Conservation (phyloP, 2,329 filamentous ascomycete species). For the Fusarium gaditjirri region DNA sequence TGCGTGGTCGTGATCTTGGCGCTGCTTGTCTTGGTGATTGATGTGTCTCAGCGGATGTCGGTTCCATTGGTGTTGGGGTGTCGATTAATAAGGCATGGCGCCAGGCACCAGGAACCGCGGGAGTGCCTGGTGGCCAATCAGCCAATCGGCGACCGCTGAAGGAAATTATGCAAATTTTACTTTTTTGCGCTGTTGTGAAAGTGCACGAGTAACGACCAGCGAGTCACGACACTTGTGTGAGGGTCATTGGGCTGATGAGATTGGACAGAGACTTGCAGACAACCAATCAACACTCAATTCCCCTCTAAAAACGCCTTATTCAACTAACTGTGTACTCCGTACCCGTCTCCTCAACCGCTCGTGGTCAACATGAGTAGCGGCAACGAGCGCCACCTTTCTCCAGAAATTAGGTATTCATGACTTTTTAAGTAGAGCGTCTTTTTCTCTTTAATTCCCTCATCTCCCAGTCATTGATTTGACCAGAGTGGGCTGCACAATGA, state of each 20-base stretch:
- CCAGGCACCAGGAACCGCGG: slow-evolving; percentile 44
- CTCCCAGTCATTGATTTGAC: slow-evolving; percentile 3
- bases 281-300: slow-evolving; percentile 1
- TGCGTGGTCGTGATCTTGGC: not conserved
- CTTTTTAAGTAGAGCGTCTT: slow-evolving; percentile 8
- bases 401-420: slow-evolving; percentile 5
- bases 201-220: not conserved
- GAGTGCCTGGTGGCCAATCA: slow-evolving; percentile 30
- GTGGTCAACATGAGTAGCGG: slow-evolving; percentile 11
- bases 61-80: not conserved
- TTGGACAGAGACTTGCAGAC: slow-evolving; percentile 11
- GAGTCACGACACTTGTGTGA: slow-evolving; percentile 10
- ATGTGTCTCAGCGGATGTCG: not conserved
- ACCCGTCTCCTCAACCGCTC: not conserved
- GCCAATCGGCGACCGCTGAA: not conserved
- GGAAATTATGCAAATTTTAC: slow-evolving; percentile 49
- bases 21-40: not conserved
- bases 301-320: slow-evolving; percentile 13
- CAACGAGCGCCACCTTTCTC: slow-evolving; percentile 16
- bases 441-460: slow-evolving; percentile 37
- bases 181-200: slow-evolving; percentile 27
- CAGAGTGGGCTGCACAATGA: slow-evolving; percentile 23
- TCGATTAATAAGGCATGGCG: slow-evolving; percentile 32
- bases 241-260: slow-evolving; percentile 15
- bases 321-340: not conserved